These are phyloP conservation scores for Nigrospora oryzae DNA, from an alignment of 2,329 filamentous ascomycete genomes.

Conservation along the genomic window DNA sequence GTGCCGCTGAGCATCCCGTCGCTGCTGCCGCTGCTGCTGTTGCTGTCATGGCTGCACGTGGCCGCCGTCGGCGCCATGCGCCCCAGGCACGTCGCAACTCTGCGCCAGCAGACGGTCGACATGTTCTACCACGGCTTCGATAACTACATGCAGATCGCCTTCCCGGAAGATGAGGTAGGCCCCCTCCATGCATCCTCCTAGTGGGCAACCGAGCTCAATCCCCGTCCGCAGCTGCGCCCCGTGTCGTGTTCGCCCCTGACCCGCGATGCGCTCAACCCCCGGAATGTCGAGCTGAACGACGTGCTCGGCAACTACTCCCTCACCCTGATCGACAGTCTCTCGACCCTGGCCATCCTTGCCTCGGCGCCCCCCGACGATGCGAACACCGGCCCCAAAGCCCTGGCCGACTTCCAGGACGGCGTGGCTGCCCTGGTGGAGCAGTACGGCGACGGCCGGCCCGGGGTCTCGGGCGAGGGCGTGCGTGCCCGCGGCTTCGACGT, in stretches of 20 bases:
- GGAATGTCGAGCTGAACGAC: conserved; percentile 84
- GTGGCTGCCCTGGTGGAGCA: conserved; percentile 67
- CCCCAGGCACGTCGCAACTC: conserved; percentile 41
- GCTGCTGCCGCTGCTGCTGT: conserved; percentile 11
- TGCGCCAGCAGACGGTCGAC: conserved; percentile 55
- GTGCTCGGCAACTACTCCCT: conserved; percentile 95
- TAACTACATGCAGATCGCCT: conserved; percentile 90
- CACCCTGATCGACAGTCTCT: conserved; percentile 90
- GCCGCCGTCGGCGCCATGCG: conserved; percentile 39
- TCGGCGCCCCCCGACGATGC: conserved; percentile 55
- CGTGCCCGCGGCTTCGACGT: conserved; percentile 80
- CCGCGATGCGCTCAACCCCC: conserved; percentile 71
- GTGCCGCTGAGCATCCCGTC: conserved; percentile 10
- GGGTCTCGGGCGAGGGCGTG: conserved; percentile 59
- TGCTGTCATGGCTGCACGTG: conserved; percentile 28
- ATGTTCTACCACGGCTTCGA: conserved; percentile 97
- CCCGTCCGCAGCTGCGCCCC: conserved; percentile 58
- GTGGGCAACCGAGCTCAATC: neutral
- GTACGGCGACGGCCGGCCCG: conserved; percentile 76
- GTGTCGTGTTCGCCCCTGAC: conserved; percentile 77
- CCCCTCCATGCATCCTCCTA: neutral
- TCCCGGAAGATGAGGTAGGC: conserved; percentile 81
- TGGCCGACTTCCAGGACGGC: conserved; percentile 72
- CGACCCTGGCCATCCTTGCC: conserved; percentile 85
- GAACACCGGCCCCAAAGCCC: conserved; percentile 49